A percentile compares a stretch with the other conserved stretches of the same genome.
Conservation (phyloP, 2,329 filamentous ascomycete species). For the Neoscytalidium dimidiatum region DNA sequence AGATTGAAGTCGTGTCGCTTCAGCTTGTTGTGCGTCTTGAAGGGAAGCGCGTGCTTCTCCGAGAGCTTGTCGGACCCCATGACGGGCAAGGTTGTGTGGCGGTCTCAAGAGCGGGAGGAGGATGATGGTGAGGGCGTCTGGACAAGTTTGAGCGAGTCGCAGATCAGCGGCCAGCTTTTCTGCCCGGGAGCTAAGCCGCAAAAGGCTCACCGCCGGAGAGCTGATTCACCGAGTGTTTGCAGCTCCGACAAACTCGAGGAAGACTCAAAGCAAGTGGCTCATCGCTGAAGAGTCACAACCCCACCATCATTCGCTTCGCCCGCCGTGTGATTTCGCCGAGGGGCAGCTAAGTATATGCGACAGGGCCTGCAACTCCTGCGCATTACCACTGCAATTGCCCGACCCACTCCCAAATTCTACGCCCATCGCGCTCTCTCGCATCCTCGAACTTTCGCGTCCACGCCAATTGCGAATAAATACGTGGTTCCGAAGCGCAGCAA, state of each 20-base stretch:
- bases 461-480: constrained; percentile 32
- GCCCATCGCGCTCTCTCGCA: constrained; percentile 24
- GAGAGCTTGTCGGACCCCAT: constrained; percentile 56
- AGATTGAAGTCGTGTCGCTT: constrained; percentile 77
- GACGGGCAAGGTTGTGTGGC: background rate
- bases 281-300: constrained; percentile 12
- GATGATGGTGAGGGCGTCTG: background rate
- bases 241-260: constrained; percentile 6
- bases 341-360: constrained; percentile 39
- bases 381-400: constrained; percentile 29
- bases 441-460: constrained; percentile 37
- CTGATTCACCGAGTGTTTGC: constrained; percentile 8
- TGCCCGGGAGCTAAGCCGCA: constrained; percentile 7
- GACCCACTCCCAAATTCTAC: constrained; percentile 24
- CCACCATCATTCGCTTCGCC: constrained; percentile 15
- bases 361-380: constrained; percentile 41
- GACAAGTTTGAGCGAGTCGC: constrained; percentile 2
- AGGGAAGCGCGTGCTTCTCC: constrained; percentile 49
- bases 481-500: constrained; percentile 29
- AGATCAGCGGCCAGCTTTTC: constrained; percentile 17
- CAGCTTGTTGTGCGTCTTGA: constrained; percentile 73
- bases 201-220: constrained; percentile 8
- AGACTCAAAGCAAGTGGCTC: constrained; percentile 3
- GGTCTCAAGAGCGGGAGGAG: background rate
- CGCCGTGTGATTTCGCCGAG: constrained; percentile 26